phyloP scores from a whole-genome alignment of 139 green algal species.

The Chlorella sp. region DNA sequence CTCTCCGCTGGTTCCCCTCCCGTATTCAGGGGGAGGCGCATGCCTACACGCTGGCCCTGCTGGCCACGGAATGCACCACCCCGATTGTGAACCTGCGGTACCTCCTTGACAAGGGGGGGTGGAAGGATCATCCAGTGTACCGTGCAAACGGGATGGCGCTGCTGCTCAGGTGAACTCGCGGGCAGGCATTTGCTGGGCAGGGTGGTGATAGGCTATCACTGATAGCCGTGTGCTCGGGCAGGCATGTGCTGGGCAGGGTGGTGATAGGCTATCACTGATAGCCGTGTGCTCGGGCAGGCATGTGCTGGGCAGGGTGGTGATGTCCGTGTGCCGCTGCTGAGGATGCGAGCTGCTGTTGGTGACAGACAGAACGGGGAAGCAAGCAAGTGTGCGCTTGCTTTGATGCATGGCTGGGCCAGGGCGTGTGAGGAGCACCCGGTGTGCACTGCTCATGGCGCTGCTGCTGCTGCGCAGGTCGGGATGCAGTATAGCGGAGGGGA shows the following conservation, averaged over 20 bases:
- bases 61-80: constrained; percentile 58
- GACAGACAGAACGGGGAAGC: too few relatives aligned
- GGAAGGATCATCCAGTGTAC: constrained; percentile 15
- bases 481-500: too few relatives aligned
- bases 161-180: constrained; percentile 1
- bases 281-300: background rate
- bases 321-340: too few relatives aligned
- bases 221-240: too few relatives aligned
- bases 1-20: background rate
- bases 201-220: too few relatives aligned
- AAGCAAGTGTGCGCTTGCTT: background rate
- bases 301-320: too few relatives aligned
- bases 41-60: constrained; percentile 48
- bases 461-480: too few relatives aligned
- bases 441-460: too few relatives aligned
- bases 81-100: constrained; percentile 57
- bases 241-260: background rate
- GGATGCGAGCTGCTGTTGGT: too few relatives aligned
- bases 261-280: too few relatives aligned
- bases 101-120: constrained; percentile 47
- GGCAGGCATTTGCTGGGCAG: background rate
- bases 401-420: too few relatives aligned
- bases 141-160: constrained; percentile 40
- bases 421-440: too few relatives aligned
- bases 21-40: constrained; percentile 37